phyloP scores from a whole-genome alignment of 2,329 filamentous ascomycete genomes.

The Cercospora nicotianae region DNA sequence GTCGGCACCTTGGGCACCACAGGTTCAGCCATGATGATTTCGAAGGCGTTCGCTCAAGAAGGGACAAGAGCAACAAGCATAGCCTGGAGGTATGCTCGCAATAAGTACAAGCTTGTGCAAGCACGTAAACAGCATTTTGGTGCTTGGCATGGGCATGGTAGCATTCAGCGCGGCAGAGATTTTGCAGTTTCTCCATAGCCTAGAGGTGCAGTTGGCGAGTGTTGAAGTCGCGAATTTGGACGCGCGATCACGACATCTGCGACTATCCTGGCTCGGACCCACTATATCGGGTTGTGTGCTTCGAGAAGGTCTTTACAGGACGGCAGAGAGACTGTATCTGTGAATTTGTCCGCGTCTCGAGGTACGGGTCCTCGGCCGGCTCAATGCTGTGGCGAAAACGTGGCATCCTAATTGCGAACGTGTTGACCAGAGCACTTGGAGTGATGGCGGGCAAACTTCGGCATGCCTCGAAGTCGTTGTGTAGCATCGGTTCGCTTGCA shows the following conservation, averaged over 20 bases:
- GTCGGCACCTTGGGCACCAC: constrained; percentile 12
- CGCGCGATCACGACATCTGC: constrained; percentile 17
- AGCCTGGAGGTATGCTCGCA: neutral
- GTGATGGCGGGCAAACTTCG: neutral
- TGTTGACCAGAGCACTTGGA: neutral
- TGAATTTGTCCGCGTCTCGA: neutral
- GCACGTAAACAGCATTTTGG: neutral
- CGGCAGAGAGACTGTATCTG: neutral
- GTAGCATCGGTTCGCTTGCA: neutral
- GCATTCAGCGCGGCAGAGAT: constrained; percentile 12
- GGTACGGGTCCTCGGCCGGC: neutral
- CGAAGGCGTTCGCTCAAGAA: neutral
- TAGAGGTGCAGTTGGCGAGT: neutral
- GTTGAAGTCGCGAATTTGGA: constrained; percentile 19
- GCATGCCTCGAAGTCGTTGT: neutral
- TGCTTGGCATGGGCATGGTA: constrained; percentile 8
- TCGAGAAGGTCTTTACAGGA: neutral
- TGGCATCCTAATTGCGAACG: neutral
- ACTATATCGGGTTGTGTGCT: neutral
- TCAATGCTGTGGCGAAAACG: neutral
- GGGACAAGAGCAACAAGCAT: neutral
- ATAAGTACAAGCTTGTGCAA: constrained; percentile 13
- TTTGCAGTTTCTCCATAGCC: neutral
- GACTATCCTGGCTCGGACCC: constrained; percentile 1
- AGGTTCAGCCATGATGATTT: constrained; percentile 10